Evolutionary conservation across 1,139 yeast species (phyloP).

Genomic region (Candida sojae): DNA sequence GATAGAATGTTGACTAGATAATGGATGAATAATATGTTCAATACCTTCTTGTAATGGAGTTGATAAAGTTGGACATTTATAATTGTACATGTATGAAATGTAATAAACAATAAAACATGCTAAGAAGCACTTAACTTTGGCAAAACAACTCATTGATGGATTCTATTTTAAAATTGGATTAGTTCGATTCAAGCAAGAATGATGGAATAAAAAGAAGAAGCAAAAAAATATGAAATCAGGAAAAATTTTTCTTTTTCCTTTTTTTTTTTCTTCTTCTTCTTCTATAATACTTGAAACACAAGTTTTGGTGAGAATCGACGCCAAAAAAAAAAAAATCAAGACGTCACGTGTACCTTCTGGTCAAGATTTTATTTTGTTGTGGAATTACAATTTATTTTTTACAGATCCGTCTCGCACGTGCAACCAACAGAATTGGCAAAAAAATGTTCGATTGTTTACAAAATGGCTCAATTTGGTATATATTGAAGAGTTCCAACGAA

Average conservation of each 20-base stretch:
- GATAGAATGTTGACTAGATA: conserved; percentile 28
- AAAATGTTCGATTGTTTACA: not conserved
- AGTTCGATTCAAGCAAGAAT: not conserved
- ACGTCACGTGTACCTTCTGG: not conserved
- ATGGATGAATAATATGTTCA: conserved; percentile 39
- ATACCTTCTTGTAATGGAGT: conserved; percentile 31
- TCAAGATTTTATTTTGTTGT: not conserved
- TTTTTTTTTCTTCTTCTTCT: not conserved
- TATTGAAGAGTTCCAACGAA: too few relatives aligned
- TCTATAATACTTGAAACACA: not conserved
- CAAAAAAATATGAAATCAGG: not conserved
- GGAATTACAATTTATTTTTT: too few relatives aligned
- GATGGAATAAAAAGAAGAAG: not conserved
- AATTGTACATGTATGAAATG: conserved; percentile 38
- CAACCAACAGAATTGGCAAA: not conserved
- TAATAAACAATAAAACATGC: conserved; percentile 34
- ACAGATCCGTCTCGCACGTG: not conserved
- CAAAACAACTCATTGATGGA: conserved; percentile 12
- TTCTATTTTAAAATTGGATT: too few relatives aligned
- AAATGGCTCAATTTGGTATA: not conserved
- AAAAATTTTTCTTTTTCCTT: not conserved
- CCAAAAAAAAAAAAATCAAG: not conserved
- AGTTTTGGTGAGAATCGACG: not conserved
- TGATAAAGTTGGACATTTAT: conserved; percentile 39
- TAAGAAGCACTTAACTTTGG: conserved; percentile 27